A percentile compares a stretch with the other conserved stretches of the same genome.
phyloP scores from a whole-genome alignment of 352 stramenopile genomes.

The Pythium aristosporum region DNA sequence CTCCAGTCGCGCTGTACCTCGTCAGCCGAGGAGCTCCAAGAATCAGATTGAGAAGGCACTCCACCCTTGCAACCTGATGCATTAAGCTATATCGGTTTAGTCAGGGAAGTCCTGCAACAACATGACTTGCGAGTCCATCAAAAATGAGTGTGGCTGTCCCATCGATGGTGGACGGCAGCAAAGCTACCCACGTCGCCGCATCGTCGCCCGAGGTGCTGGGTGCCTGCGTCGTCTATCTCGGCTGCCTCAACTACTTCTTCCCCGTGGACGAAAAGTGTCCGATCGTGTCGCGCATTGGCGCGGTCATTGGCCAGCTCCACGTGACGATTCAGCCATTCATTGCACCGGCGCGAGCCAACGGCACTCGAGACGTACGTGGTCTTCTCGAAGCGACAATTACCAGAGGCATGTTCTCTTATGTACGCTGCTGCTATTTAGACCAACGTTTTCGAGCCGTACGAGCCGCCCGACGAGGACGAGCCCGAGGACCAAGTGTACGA shows the following conservation, averaged over 20 bases:
- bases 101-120: not conserved
- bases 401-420: not conserved
- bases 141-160: constrained; percentile 7
- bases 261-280: constrained; percentile 39
- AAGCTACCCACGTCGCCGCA: not conserved
- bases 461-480: constrained; percentile 26
- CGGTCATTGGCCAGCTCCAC: constrained; percentile 34
- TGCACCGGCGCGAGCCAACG: constrained; percentile 15
- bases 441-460: constrained; percentile 38
- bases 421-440: not conserved
- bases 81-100: constrained; percentile 25
- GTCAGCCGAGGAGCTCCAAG: not conserved
- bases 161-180: not conserved
- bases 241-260: constrained; percentile 68
- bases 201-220: constrained; percentile 34
- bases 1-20: not conserved
- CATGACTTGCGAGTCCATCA: not conserved
- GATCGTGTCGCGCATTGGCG: constrained; percentile 56
- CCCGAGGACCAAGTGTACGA: constrained; percentile 52
- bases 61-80: not conserved
- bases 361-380: constrained; percentile 31
- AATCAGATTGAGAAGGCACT: constrained; percentile 12
- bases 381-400: not conserved
- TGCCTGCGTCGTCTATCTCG: constrained; percentile 55
- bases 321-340: constrained; percentile 48